These are phyloP conservation scores for Umbelopsis isabellina DNA, from an alignment of 192 early-diverging fungal species.

Conservation along the genomic window DNA sequence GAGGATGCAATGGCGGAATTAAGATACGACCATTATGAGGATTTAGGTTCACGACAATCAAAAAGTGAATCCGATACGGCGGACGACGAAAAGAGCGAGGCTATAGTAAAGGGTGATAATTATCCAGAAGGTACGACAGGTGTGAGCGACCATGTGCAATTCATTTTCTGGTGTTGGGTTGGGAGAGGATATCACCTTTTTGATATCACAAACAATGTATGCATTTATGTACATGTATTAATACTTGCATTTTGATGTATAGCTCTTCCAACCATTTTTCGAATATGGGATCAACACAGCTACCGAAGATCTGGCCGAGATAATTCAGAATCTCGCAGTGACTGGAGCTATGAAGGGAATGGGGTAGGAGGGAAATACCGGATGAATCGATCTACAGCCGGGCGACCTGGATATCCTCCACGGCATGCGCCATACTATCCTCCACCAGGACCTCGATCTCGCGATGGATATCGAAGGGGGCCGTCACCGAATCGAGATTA, in stretches of 20 bases:
- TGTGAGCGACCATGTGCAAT: background rate
- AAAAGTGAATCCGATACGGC: background rate
- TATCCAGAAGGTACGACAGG: slow-evolving; percentile 9
- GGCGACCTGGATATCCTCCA: slow-evolving; percentile 8
- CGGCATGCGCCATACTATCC: slow-evolving; percentile 24
- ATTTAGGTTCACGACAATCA: slow-evolving; percentile 13
- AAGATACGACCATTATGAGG: slow-evolving; percentile 22
- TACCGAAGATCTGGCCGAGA: slow-evolving; percentile 14
- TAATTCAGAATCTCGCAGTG: slow-evolving; percentile 15
- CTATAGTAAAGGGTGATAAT: background rate
- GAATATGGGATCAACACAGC: slow-evolving; percentile 36
- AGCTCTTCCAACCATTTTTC: slow-evolving; percentile 28
- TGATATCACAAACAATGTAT: too few relatives aligned
- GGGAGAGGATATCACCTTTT: background rate
- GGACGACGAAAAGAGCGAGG: background rate
- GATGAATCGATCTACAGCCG: slow-evolving; percentile 20
- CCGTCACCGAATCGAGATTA: slow-evolving; percentile 41
- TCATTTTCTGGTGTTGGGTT: too few relatives aligned
- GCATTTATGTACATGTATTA: background rate
- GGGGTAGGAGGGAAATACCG: slow-evolving; percentile 4
- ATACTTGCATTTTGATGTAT: background rate
- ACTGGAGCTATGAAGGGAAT: slow-evolving; percentile 14
- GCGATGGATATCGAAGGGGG: slow-evolving; percentile 39
- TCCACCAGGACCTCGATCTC: slow-evolving; percentile 28
- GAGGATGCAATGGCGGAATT: slow-evolving; percentile 30